Evolutionary conservation across 1,284 basidiomycete species (phyloP).

Genomic region (Grifola frondosa): DNA sequence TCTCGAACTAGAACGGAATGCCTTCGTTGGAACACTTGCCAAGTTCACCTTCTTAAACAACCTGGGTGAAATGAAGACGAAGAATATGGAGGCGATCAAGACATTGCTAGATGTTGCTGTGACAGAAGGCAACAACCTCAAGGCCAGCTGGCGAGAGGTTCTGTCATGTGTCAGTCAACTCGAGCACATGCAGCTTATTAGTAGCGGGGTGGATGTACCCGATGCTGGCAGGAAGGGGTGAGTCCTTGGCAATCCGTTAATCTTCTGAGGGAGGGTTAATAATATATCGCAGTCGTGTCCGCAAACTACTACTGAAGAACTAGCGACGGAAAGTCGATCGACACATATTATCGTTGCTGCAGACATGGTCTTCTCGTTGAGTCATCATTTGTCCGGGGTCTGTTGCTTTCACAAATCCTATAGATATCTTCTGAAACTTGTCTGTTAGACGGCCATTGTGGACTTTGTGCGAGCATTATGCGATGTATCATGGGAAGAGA

Average conservation of each 20-base stretch:
- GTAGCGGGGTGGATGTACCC: conserved; percentile 79
- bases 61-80: conserved; percentile 95
- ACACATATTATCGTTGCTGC: conserved; percentile 98
- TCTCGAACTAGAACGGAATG: conserved; percentile 92
- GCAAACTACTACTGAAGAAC: conserved; percentile 84
- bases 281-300: conserved; percentile 45
- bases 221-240: conserved; percentile 80
- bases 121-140: conserved; percentile 91
- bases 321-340: conserved; percentile 95
- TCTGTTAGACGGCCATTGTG: conserved; percentile 85
- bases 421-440: conserved; percentile 8
- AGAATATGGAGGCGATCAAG: conserved; percentile 99
- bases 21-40: conserved; percentile 94
- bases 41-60: conserved; percentile 98
- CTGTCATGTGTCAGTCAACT: conserved; percentile 94
- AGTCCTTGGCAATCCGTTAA: too few relatives aligned
- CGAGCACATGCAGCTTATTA: conserved; percentile 96
- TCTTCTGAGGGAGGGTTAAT: too few relatives aligned
- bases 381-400: conserved; percentile 92
- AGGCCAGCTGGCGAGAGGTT: conserved; percentile 95
- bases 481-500: conserved; percentile 99
- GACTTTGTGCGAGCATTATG: conserved; percentile 97
- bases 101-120: conserved; percentile 89
- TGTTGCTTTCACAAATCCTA: conserved; percentile 31
- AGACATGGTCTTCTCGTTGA: conserved; percentile 98